These are phyloP conservation scores for Diaporthe helianthi DNA, from an alignment of 2,329 filamentous ascomycete species.

Conservation along the genomic window DNA sequence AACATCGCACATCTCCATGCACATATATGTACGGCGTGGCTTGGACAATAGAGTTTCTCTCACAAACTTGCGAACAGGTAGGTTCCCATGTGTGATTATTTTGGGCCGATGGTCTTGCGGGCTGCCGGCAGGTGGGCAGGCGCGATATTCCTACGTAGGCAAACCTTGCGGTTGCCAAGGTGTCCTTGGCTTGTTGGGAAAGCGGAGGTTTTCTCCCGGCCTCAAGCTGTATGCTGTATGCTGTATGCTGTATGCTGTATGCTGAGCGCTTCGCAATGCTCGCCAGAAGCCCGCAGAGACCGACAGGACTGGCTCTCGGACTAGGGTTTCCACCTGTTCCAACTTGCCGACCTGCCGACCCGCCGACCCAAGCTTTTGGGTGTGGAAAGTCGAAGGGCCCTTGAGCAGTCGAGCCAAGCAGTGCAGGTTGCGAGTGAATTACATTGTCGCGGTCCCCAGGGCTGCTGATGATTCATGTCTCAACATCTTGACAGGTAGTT, in stretches of 20 bases:
- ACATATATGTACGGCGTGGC: not conserved
- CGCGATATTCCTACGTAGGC: not conserved
- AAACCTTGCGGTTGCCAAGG: not conserved
- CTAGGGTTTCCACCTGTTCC: not conserved
- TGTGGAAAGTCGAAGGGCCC: not conserved
- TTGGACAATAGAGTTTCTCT: no score
- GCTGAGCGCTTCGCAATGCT: not conserved
- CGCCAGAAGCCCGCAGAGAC: not conserved
- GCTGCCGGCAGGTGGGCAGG: no score
- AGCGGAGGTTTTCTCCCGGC: no score
- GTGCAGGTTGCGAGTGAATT: not conserved
- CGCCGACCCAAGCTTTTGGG: not conserved
- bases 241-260: not conserved
- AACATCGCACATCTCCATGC: not conserved
- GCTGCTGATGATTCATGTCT: slow-evolving; percentile 1
- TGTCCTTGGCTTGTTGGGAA: no score
- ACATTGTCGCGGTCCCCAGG: not conserved
- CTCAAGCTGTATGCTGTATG: not conserved
- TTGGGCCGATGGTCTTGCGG: not conserved
- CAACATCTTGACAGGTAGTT: not conserved
- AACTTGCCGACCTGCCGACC: not conserved
- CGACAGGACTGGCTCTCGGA: not conserved
- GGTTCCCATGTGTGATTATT: not conserved
- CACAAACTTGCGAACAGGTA: no score
- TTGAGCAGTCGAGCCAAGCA: not conserved